Base-by-base conservation (phyloP, 257 asterid species). In the Solanum paucissectum region DNA sequence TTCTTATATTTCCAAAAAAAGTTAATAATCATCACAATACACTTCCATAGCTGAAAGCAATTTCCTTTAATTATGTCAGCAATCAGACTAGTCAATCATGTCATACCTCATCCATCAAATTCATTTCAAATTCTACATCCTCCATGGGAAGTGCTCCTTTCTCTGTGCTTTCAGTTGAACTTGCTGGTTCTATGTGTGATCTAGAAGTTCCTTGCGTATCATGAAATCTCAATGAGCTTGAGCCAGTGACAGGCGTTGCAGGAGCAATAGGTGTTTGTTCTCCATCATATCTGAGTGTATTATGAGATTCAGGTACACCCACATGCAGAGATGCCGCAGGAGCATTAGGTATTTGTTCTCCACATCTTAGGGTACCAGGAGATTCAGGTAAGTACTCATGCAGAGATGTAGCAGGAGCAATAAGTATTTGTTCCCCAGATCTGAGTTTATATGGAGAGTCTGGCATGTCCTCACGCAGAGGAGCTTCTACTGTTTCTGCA, bases 211-310 rank as follows among this genome's bases (percentile, higher is more conserved):
- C 93, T 66, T 55, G 88, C 49, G 82, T 89, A 66, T 92, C 98
- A 29, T 91, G 94, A 66, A 91, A 62, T 89, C 93, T 91, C 40
- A 86, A 87, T 7, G 90, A 88, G 87, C 87, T 64, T 68, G 91
- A 81, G 72, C 83, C 90, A 68, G 93, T 83, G 85, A 91, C 90
- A 52, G 98, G 97, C 76, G 98, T 93, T 87, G 90, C 92, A 64
- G 98, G 98, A 89, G 95, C 97, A 86, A 93, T 90, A 34, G 94
- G 90, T 77, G 88, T 21, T 3, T 89, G 93, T 86, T 92, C 92
- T 9, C 27, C 83, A 82, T 49, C 86, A 85, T 90, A 84, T 73
- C 60, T 84, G 77, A 87, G 85, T 86, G 55, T 73, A 33, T 46
- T 20, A 5, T 90, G 72, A 72, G 90, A 84, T 88, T 60, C 91